Conservation (phyloP, 495 filamentous ascomycete genomes). For the Massariosphaeria phaeospora region DNA sequence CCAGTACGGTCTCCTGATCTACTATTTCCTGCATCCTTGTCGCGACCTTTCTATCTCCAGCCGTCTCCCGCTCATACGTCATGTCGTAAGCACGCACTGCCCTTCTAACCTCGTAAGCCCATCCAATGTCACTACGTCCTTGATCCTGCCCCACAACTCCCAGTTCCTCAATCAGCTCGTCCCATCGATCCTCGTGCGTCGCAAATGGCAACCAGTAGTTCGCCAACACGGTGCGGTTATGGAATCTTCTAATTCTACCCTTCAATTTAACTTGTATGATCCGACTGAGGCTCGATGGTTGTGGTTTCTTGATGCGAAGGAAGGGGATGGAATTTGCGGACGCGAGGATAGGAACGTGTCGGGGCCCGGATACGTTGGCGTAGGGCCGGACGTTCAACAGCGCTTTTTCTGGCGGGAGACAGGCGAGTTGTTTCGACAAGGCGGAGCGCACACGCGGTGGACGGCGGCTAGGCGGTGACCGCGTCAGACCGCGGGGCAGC, state of each 20-base stretch:
- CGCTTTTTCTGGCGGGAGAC: slow-evolving; percentile 42
- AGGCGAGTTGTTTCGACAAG: background rate
- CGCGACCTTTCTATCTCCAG: slow-evolving; percentile 37
- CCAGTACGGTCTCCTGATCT: slow-evolving; percentile 44
- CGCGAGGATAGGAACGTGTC: slow-evolving; percentile 58
- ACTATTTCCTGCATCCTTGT: slow-evolving; percentile 49
- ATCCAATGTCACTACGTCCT: background rate
- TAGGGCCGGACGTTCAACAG: slow-evolving; percentile 39
- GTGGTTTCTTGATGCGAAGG: slow-evolving; percentile 65
- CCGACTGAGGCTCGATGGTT: slow-evolving; percentile 53
- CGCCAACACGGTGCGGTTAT: slow-evolving; percentile 34
- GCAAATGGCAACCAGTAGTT: slow-evolving; percentile 44
- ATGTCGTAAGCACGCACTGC: slow-evolving; percentile 26
- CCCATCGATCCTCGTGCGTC: slow-evolving; percentile 57
- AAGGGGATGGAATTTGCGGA: slow-evolving; percentile 60
- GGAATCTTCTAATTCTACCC: slow-evolving; percentile 42
- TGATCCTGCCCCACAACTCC: background rate
- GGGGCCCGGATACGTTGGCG: slow-evolving; percentile 48
- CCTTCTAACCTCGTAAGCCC: slow-evolving; percentile 3
- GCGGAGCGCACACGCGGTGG: background rate
- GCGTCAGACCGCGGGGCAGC: slow-evolving; percentile 24
- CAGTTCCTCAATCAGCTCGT: slow-evolving; percentile 39
- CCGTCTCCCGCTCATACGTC: slow-evolving; percentile 14
- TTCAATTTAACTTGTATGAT: slow-evolving; percentile 51
- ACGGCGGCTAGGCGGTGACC: background rate